phyloP scores from a whole-genome alignment of 2,329 filamentous ascomycete genomes.

The Akanthomyces lecanii region DNA sequence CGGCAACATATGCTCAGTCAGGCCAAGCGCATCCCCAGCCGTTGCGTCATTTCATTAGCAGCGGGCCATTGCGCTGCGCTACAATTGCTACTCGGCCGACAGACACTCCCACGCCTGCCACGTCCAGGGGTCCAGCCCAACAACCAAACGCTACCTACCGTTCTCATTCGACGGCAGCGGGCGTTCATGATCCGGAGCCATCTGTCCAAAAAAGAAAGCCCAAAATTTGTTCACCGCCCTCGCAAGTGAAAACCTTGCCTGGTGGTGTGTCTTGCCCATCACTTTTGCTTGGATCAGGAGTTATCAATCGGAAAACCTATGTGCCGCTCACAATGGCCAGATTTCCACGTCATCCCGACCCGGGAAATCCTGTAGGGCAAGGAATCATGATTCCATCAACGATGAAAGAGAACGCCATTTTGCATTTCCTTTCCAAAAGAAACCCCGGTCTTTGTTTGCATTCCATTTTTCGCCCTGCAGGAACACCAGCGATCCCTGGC shows the following conservation, averaged over 20 bases:
- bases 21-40: not conserved
- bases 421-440: not conserved
- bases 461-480: not conserved
- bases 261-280: not conserved
- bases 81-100: not conserved
- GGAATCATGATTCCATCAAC: too few relatives aligned
- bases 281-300: not conserved
- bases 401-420: not conserved
- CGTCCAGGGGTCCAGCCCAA: not conserved
- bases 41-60: not conserved
- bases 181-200: too few relatives aligned
- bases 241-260: not conserved
- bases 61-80: not conserved
- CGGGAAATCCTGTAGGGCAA: not conserved
- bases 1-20: not conserved
- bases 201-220: too few relatives aligned
- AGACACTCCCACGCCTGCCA: too few relatives aligned
- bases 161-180: too few relatives aligned
- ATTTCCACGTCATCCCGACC: not conserved
- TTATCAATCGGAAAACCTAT: not conserved
- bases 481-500: constrained; percentile 5
- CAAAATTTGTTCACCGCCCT: too few relatives aligned
- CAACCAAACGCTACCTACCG: too few relatives aligned
- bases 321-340: not conserved
- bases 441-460: not conserved